Evolutionary conservation across 768 basidiomycete genomes (phyloP), one percentile per base, ranked within the genome.

Genomic region (Trametes gibbosa): DNA sequence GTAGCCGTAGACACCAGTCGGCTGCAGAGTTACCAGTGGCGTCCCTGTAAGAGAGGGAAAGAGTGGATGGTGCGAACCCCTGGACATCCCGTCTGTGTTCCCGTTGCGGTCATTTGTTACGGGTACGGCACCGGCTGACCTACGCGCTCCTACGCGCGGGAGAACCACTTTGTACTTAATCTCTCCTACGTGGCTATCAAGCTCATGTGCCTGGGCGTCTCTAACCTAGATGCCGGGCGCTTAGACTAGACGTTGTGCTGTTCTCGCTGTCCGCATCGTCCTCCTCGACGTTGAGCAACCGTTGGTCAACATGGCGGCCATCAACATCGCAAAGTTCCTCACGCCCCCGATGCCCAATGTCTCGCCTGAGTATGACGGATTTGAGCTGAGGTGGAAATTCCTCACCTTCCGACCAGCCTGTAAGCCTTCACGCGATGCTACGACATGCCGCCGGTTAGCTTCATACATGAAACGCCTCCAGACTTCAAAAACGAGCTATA

Each of bases 331-430:
- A 10, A 48, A 59, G 27, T 59, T 37, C 54, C 51, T 66, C 50
- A 63, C 65, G 2, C 89, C 89, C 12, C 78, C 84, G 0, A 82
- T 84, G 2, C 75, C 84, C 54, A 66, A 79, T 34, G 76, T 82
- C 23, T 73, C 77, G 12, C 73, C 75, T 7, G 76, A 87, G 8
- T 97, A 94, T 70, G 79, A 87, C 35, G 94, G 93, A 19, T 72
- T 83, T 46, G 82, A 97, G 72, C 86, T 77, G 70, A 79, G 74
- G 62, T 95, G 88, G 86, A 86, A 80, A 68, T 76, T 84, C 55
- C 74, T 97, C 65, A 83, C 86, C 37, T 92, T 96, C 75, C 80
- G 93, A 42, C 95, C 94, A 19, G 90, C 87, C 9, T 69, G 88
- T 88, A 68, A 64, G 86, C 63, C 34, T n/a, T 6, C 40, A n/a